These are phyloP conservation scores for Berkeleyomyces basicola DNA, from an alignment of 2,329 filamentous ascomycete genomes.

Conservation along the genomic window DNA sequence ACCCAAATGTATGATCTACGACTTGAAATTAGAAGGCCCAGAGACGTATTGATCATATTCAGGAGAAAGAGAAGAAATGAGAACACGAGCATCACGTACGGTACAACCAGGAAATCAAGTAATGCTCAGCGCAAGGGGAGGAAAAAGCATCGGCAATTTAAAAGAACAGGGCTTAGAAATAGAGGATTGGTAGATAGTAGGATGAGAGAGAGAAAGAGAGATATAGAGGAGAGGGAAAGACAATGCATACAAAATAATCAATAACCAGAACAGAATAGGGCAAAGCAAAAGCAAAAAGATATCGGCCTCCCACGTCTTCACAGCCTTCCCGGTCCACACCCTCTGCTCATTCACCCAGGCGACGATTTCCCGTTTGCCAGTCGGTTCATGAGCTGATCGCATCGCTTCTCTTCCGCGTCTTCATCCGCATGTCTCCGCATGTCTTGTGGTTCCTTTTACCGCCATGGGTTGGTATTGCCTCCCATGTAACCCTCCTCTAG, in stretches of 20 bases:
- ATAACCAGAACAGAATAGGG: conserved; percentile 1
- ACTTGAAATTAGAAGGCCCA: too few species aligned
- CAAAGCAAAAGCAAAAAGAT: conserved; percentile 1
- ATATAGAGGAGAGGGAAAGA: background rate
- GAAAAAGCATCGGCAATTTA: background rate
- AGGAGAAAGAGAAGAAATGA: too few species aligned
- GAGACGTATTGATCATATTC: too few species aligned
- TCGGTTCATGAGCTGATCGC: background rate
- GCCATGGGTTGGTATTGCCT: conserved; percentile 18
- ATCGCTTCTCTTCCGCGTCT: background rate
- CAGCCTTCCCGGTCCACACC: background rate
- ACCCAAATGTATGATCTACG: too few species aligned
- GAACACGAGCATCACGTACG: too few species aligned
- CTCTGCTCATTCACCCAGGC: background rate
- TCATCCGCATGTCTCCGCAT: background rate
- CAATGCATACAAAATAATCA: background rate
- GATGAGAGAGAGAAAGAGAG: conserved; percentile 2
- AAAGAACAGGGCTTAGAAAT: background rate
- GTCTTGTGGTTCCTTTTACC: background rate
- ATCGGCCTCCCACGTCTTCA: conserved; percentile 1
- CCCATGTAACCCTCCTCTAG: conserved; percentile 82
- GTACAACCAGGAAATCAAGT: too few species aligned
- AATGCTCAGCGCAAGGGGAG: background rate
- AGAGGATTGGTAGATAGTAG: background rate
- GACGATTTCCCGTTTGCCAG: background rate